These are phyloP conservation scores for Brettanomyces custersianus DNA, from an alignment of 805 yeast species.

Conservation along the genomic window DNA sequence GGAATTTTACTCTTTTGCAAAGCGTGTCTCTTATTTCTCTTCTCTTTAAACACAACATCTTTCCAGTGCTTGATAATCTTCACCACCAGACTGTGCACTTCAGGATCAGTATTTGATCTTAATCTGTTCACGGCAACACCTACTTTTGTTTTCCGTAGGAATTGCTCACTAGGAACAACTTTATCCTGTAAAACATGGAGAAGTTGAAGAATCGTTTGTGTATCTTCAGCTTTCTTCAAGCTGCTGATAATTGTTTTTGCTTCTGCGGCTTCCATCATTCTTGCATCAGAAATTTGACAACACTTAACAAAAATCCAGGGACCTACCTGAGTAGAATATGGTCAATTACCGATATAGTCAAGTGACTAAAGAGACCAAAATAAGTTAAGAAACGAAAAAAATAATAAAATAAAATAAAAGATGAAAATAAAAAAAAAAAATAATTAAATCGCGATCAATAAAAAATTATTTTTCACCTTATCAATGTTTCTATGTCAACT, in stretches of 20 bases:
- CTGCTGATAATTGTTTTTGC: slow-evolving; percentile 59
- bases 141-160: slow-evolving; percentile 88
- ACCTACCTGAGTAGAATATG: no score
- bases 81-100: slow-evolving; percentile 65
- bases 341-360: no score
- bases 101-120: slow-evolving; percentile 57
- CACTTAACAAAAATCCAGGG: no score
- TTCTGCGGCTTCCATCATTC: slow-evolving; percentile 59
- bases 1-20: slow-evolving; percentile 4
- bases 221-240: slow-evolving; percentile 64
- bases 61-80: slow-evolving; percentile 84
- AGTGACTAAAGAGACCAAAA: no score
- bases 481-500: no score
- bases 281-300: no score
- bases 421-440: no score
- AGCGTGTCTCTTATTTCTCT: slow-evolving; percentile 21
- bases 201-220: slow-evolving; percentile 58
- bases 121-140: slow-evolving; percentile 93
- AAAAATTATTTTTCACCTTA: no score
- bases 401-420: no score
- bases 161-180: slow-evolving; percentile 74
- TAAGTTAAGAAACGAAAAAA: no score
- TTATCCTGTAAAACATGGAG: slow-evolving; percentile 58
- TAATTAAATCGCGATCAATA: no score
- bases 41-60: slow-evolving; percentile 70